Conservation (phyloP, 352 stramenopile species). For the Sclerospora graminicola region DNA sequence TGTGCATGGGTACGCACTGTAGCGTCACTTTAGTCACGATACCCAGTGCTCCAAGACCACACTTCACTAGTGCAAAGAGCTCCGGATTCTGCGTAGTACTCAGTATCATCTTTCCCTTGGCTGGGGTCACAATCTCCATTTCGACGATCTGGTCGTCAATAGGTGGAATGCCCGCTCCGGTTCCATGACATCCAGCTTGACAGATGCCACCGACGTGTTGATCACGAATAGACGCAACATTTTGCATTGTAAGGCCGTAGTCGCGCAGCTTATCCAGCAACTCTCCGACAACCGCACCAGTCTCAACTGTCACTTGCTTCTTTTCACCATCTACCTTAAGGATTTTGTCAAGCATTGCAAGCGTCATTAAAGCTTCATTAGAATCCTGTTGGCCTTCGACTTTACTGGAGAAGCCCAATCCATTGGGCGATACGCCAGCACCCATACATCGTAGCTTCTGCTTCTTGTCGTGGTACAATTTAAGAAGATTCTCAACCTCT, state of each 20-base stretch:
- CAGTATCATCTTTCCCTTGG: conserved; percentile 84
- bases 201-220: conserved; percentile 97
- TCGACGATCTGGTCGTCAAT: conserved; percentile 96
- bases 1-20: conserved; percentile 90
- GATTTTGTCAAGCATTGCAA: conserved; percentile 90
- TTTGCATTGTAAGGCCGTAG: conserved; percentile 93
- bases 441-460: conserved; percentile 90
- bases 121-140: conserved; percentile 94
- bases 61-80: conserved; percentile 89
- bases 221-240: conserved; percentile 97
- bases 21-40: conserved; percentile 95
- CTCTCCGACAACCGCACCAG: conserved; percentile 61
- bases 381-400: conserved; percentile 9
- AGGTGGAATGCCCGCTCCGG: conserved; percentile 88
- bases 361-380: conserved; percentile 82
- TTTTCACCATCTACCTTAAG: conserved; percentile 84
- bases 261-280: conserved; percentile 61
- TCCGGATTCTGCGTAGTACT: conserved; percentile 62
- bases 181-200: conserved; percentile 93
- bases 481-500: conserved; percentile 56
- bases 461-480: conserved; percentile 47
- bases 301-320: conserved; percentile 89
- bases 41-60: conserved; percentile 91
- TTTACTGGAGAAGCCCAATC: conserved; percentile 83
- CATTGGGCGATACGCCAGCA: conserved; percentile 95